phyloP scores from a whole-genome alignment of 1,284 basidiomycete species.

The Trichosporon sp. region DNA sequence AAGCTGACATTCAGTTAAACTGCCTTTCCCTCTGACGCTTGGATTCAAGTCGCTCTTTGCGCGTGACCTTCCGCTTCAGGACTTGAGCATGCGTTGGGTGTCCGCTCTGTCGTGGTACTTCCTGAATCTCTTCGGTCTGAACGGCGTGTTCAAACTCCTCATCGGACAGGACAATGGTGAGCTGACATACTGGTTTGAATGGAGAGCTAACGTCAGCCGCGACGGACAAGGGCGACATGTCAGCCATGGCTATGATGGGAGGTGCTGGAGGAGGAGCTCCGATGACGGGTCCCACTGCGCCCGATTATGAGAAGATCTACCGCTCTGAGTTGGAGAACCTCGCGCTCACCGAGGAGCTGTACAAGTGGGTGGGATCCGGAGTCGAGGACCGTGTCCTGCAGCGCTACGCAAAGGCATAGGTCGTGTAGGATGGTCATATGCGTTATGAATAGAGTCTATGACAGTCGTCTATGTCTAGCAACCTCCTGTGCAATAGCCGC shows the following conservation, averaged over 20 bases:
- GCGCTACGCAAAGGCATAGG: constrained; percentile 59
- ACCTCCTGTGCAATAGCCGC: constrained; percentile 48
- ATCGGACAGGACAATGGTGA: constrained; percentile 85
- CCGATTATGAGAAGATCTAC: constrained; percentile 86
- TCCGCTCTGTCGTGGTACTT: constrained; percentile 99
- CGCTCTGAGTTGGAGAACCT: constrained; percentile 90
- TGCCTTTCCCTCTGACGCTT: constrained; percentile 93
- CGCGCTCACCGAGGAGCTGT: constrained; percentile 77
- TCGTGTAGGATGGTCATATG: neutral
- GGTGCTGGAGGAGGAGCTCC: constrained; percentile 51
- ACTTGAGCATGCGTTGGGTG: constrained; percentile 98
- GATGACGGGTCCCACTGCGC: constrained; percentile 54
- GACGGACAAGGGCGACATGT: constrained; percentile 68
- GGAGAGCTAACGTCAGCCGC: constrained; percentile 54
- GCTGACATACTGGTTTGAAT: constrained; percentile 36
- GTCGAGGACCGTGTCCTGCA: constrained; percentile 70
- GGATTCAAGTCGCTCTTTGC: constrained; percentile 99
- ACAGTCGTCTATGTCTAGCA: constrained; percentile 17
- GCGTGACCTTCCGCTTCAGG: constrained; percentile 87
- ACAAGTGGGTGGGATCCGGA: constrained; percentile 71
- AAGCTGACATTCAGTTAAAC: constrained; percentile 61
- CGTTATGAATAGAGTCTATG: neutral
- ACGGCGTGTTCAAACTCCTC: constrained; percentile 87
- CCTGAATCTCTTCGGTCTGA: constrained; percentile 95
- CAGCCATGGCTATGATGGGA: constrained; percentile 62